Percentiles rank a stretch among this genome's conserved stretches.
Evolutionary conservation across 2,329 filamentous ascomycete species (phyloP).

Genomic region (Teratosphaeria nubilosa): DNA sequence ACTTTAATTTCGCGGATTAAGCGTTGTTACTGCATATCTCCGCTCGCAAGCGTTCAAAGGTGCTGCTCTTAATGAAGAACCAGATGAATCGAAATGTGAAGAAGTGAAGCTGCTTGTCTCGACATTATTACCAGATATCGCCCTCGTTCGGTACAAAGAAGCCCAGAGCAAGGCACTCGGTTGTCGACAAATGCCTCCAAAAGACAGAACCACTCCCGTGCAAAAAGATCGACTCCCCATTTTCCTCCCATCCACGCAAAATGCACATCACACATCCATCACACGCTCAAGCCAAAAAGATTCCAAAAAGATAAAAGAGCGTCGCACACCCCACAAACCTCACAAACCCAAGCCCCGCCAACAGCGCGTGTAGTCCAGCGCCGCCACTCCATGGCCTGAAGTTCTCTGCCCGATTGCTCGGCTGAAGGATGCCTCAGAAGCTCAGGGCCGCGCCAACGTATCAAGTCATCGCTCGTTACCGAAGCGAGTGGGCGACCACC

Average conservation of each 20-base stretch:
- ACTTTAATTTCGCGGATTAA: not conserved
- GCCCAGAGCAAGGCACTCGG: too few species aligned
- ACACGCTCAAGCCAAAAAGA: not conserved
- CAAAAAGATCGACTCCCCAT: too few species aligned
- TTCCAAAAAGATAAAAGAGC: slow-evolving; percentile 29
- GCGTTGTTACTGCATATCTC: not conserved
- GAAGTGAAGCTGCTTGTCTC: too few species aligned
- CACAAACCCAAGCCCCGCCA: slow-evolving; percentile 22
- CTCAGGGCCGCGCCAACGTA: slow-evolving; percentile 42
- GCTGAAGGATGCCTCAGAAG: slow-evolving; percentile 46
- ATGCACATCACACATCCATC: not conserved
- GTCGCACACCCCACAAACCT: slow-evolving; percentile 24
- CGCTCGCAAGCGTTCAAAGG: too few species aligned
- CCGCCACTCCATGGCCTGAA: slow-evolving; percentile 45
- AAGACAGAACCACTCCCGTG: too few species aligned
- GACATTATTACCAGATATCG: too few species aligned
- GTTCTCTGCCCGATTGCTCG: slow-evolving; percentile 50
- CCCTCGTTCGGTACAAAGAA: too few species aligned
- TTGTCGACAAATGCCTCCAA: too few species aligned
- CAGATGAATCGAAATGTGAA: too few species aligned
- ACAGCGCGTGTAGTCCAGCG: slow-evolving; percentile 40
- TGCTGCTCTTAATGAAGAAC: too few species aligned
- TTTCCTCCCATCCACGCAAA: too few species aligned
- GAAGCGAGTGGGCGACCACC: slow-evolving; percentile 45
- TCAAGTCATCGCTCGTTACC: slow-evolving; percentile 47